A percentile compares a stretch with the other conserved stretches of the same genome.
phyloP scores from a whole-genome alignment of 352 stramenopile genomes.

The Pythium grandisporangium region DNA sequence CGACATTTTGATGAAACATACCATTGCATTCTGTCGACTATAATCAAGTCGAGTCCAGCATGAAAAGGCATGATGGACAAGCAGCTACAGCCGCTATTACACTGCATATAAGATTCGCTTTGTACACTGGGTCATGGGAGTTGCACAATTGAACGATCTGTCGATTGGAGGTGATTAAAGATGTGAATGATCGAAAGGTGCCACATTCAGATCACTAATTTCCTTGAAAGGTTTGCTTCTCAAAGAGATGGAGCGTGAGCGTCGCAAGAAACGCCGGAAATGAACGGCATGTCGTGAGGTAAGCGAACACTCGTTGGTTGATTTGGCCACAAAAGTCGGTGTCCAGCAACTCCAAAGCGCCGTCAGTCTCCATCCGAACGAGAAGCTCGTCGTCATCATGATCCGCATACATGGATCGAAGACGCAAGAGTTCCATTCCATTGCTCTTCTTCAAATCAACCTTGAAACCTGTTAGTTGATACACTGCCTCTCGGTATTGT shows the following conservation, averaged over 20 bases:
- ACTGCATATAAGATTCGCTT: too few relatives aligned
- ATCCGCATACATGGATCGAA: conserved; percentile 80
- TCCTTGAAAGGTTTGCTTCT: conserved; percentile 86
- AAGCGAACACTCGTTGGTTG: conserved; percentile 49
- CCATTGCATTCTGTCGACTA: too few relatives aligned
- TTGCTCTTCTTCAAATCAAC: conserved; percentile 81
- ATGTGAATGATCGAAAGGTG: too few relatives aligned
- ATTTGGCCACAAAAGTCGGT: conserved; percentile 68
- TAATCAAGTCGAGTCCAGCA: too few relatives aligned
- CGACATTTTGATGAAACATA: too few relatives aligned
- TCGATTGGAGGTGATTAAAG: too few relatives aligned
- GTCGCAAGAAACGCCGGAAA: conserved; percentile 85
- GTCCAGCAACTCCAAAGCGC: conserved; percentile 73
- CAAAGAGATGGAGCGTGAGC: conserved; percentile 85
- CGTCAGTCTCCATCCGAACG: conserved; percentile 73
- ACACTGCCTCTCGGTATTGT: conserved; percentile 85
- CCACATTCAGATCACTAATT: too few relatives aligned
- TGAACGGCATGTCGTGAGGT: conserved; percentile 76
- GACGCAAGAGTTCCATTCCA: conserved; percentile 56
- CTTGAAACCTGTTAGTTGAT: conserved; percentile 85
- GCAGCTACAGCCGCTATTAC: too few relatives aligned
- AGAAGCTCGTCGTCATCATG: conserved; percentile 79
- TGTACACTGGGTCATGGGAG: too few relatives aligned
- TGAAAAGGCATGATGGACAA: too few relatives aligned
- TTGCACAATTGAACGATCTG: too few relatives aligned